phyloP scores from a whole-genome alignment of 768 basidiomycete genomes.

The Tylopilus plumbeoviolaceoides region DNA sequence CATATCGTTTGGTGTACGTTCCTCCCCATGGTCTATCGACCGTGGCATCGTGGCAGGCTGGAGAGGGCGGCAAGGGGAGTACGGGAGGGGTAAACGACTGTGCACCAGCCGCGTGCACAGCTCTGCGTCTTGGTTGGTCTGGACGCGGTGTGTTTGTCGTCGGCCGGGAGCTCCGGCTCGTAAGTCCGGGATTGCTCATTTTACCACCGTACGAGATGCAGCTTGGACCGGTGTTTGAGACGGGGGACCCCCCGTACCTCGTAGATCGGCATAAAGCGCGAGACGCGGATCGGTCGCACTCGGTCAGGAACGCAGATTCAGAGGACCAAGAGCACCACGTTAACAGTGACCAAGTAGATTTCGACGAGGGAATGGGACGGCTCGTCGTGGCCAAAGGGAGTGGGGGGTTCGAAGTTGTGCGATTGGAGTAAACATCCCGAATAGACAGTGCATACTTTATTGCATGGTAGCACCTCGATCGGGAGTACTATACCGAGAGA shows the following conservation, averaged over 20 bases:
- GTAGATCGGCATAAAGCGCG: conserved; percentile 4
- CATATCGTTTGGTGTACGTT: conserved; percentile 18
- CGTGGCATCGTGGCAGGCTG: neutral
- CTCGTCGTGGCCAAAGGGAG: conserved; percentile 24
- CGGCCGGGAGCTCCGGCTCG: conserved; percentile 21
- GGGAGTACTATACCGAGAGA: too few relatives aligned
- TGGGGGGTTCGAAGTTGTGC: conserved; percentile 28
- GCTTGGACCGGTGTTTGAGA: conserved; percentile 26
- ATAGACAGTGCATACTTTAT: too few relatives aligned
- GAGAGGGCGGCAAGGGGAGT: neutral
- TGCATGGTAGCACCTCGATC: too few relatives aligned
- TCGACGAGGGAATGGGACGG: conserved; percentile 31
- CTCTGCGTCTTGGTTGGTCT: conserved; percentile 22
- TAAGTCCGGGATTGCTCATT: conserved; percentile 23
- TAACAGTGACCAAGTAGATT: conserved; percentile 23
- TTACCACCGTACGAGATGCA: conserved; percentile 30
- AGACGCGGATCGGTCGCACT: neutral
- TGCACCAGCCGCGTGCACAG: conserved; percentile 7
- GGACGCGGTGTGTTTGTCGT: conserved; percentile 28
- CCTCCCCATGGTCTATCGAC: conserved; percentile 5
- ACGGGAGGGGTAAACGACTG: neutral
- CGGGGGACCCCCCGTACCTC: conserved; percentile 16
- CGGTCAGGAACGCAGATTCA: neutral
- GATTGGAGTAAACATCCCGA: conserved; percentile 11
- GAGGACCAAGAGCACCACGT: neutral